These are phyloP conservation scores for Dysphania ambrosioides DNA, from an alignment of 148 eudicot genomes.

Conservation along the genomic window DNA sequence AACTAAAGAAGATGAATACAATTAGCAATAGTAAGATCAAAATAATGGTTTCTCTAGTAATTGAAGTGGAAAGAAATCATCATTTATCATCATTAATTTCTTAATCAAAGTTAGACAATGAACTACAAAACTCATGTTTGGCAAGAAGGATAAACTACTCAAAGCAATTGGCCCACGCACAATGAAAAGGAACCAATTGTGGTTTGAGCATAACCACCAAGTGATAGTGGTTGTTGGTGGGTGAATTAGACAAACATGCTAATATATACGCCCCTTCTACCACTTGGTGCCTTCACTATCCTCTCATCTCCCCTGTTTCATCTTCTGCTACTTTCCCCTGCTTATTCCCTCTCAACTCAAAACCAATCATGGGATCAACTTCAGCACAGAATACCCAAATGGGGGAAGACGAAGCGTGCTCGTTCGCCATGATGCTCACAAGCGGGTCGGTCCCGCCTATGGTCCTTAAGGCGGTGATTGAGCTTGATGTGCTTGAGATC, in stretches of 20 bases:
- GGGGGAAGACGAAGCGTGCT: slow-evolving; percentile 56
- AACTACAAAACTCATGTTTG: not conserved
- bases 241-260: slow-evolving; percentile 15
- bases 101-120: no score
- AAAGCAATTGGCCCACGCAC: not conserved
- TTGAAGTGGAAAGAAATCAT: no score
- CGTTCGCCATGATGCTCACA: slow-evolving; percentile 75
- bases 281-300: not conserved
- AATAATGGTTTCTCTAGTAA: no score
- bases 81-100: no score
- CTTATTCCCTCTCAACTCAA: not conserved
- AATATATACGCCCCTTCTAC: slow-evolving; percentile 13
- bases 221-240: slow-evolving; percentile 22
- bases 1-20: no score
- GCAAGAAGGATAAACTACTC: not conserved
- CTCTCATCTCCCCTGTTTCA: not conserved
- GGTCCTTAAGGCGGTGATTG: slow-evolving; percentile 74
- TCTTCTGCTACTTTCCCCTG: not conserved
- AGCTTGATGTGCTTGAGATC: slow-evolving; percentile 82
- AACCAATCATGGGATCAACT: slow-evolving; percentile 35
- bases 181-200: slow-evolving; percentile 6
- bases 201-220: not conserved
- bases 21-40: no score
- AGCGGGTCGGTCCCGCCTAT: slow-evolving; percentile 82
- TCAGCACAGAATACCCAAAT: not conserved